Conservation (phyloP, 768 basidiomycete species). For the Tulasnella sp. region DNA sequence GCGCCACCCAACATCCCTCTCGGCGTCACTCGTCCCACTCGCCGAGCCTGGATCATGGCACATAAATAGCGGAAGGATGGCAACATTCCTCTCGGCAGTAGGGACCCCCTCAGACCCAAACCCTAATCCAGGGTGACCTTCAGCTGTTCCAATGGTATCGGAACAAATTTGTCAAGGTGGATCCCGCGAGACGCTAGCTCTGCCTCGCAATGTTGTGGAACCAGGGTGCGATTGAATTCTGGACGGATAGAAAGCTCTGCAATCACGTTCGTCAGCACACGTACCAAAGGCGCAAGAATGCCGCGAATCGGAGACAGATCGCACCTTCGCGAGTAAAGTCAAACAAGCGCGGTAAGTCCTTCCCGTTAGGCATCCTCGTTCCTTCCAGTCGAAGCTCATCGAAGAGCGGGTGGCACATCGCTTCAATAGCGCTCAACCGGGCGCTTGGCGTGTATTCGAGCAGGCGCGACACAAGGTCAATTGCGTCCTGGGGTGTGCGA, state of each 20-base stretch:
- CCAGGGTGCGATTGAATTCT: constrained; percentile 82
- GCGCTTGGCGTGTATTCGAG: constrained; percentile 97
- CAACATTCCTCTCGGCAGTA: no score
- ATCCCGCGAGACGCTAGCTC: constrained; percentile 80
- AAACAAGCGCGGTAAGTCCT: constrained; percentile 88
- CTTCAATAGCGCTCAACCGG: constrained; percentile 77
- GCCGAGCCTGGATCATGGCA: no score
- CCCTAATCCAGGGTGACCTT: constrained; percentile 91
- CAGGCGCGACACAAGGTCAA: constrained; percentile 87
- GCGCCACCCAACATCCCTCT: no score
- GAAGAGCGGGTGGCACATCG: constrained; percentile 93
- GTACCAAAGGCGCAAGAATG: background rate
- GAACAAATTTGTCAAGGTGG: constrained; percentile 81
- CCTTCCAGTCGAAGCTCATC: constrained; percentile 88
- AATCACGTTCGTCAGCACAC: constrained; percentile 12
- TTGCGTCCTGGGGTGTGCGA: constrained; percentile 89
- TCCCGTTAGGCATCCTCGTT: constrained; percentile 91
- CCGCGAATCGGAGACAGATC: constrained; percentile 24
- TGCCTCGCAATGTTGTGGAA: constrained; percentile 79
- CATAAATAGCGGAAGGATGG: no score
- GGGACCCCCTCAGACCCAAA: no score
- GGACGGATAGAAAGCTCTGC: constrained; percentile 93
- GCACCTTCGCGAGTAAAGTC: constrained; percentile 92
- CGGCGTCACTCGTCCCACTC: no score
- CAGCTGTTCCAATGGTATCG: constrained; percentile 94